These are phyloP conservation scores for Drosera spatulata DNA, from an alignment of 179 eudicot genomes.

Conservation along the genomic window DNA sequence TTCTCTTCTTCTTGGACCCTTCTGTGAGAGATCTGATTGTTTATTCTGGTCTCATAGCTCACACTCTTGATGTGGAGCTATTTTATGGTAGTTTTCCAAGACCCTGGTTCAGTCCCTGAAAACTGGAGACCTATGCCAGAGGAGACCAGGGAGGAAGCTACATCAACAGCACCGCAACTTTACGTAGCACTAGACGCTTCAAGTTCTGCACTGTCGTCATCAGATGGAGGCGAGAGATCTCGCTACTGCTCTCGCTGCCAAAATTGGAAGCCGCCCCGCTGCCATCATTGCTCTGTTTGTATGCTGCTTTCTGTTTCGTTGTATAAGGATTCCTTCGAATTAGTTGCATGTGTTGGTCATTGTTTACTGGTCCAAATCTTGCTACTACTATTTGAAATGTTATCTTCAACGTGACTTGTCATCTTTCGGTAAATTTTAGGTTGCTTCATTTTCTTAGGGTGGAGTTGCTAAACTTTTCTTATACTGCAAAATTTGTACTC, in stretches of 20 bases:
- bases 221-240: conserved; percentile 34
- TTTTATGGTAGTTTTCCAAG: conserved; percentile 67
- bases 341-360: too few relatives aligned
- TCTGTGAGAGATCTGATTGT: conserved; percentile 11
- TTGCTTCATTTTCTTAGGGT: too few relatives aligned
- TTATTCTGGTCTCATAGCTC: conserved; percentile 55
- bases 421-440: conserved; percentile 1
- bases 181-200: conserved; percentile 16
- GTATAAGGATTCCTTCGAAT: not conserved
- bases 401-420: too few relatives aligned
- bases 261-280: conserved; percentile 90
- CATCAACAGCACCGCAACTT: conserved; percentile 21
- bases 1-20: not conserved
- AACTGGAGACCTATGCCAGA: conserved; percentile 60
- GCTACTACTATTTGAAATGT: too few relatives aligned
- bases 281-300: conserved; percentile 97
- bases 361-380: too few relatives aligned
- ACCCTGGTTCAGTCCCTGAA: conserved; percentile 90
- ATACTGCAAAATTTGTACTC: too few relatives aligned
- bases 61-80: conserved; percentile 77
- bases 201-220: conserved; percentile 25
- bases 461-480: too few relatives aligned
- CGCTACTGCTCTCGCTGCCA: conserved; percentile 58
- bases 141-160: conserved; percentile 41
- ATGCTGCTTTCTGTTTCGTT: conserved; percentile 18